Base-by-base conservation (phyloP, 1,139 yeast genomes). In the Dujonia santamariae region DNA sequence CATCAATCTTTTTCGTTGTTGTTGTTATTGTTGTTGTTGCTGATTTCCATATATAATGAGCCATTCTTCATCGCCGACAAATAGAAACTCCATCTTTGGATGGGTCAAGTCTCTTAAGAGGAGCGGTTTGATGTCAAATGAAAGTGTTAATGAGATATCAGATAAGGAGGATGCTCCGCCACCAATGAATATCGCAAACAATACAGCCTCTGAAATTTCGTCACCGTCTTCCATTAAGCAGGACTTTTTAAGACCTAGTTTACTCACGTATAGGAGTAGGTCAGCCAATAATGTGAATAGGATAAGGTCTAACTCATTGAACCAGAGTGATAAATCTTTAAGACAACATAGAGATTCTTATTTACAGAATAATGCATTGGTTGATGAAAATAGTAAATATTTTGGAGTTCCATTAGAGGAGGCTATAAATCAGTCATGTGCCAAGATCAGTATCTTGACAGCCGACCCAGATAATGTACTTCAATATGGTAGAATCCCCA, bases 321-420 rank as follows among this genome's bases (percentile, higher is more conserved):
- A 59, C 38, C 61, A 54, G 34, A 53, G 58, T n/a, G 68, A 63
- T 35, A 52, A 50, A 35, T 50, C 50, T 31, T 63, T 77, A 21
- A 63, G 78, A 46, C 78, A 70, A 42, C 80, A 75, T 45, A 59
- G 83, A 25, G 84, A 78, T 51, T 67, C 75, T 11, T 77, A 77
- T 47, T 54, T 78, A 30, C 69, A 67, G 41, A 62, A 56, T 46
- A 66, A 67, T 45, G 63, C 71, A 16, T 47, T 68, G 36, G 63
- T 66, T 29, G 74, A 59, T 50, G 72, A 73, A 34, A 68, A 75
- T 50, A 64, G 76, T 23, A 60, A 64, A 45, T 86, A 92, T 35
- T 92, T 92, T 63, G 97, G 97, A n/a, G 90, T 83, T 2, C 77
- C 92, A 1, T 65, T 92, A 20, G 76, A 75, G 17, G 73, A 75